Evolutionary conservation across 148 eudicot species (phyloP), one percentile per base, ranked within the genome.

Genomic region (Spergularia bocconei): DNA sequence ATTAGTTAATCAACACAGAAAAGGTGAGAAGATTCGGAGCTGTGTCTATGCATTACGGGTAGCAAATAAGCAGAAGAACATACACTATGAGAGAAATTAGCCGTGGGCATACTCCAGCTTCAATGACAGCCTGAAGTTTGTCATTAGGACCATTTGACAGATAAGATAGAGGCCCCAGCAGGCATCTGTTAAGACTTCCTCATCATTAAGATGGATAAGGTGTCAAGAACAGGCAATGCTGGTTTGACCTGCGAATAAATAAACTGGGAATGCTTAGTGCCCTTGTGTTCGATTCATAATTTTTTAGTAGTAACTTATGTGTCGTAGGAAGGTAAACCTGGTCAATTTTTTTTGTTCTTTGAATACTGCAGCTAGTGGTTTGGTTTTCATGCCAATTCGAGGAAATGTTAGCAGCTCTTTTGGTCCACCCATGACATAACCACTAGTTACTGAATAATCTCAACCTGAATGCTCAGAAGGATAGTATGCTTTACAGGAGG

Each of bases 161-260:
- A 88, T 91, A 93, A 52, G 98, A 93, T n/a, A n/a, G 59, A 93
- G 98, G 54, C 94, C 98, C 97, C 98, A 93, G 77, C 94, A 91
- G 52, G 98, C 92, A 87, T 91, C 97, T 33, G 97, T 93, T 41
- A 93, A 77, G 72, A 93, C 98, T 86, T 93, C 98, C 79, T 90
- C 98, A 72, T 93, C 98, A 75, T 81, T 87, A 54, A 86, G 68
- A 76, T 85, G 86, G 79, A 91, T 87, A 79, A 93, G 98, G 60
- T 84, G 91, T 56, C 57, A 72, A 93, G 93, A 78, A 88, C 89
- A 38, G 97, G 91, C 75, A 93, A 78, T 7, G 97, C 98, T 36
- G 97, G 93, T 78, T 81, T 89, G 70, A 91, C 93, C 98, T 93
- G 77, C 38, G 33, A 76, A 79, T 50, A 7, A 58, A 44, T 54